These are phyloP conservation scores for Butyriboletus loyo DNA, from an alignment of 768 basidiomycete genomes.

Conservation along the genomic window DNA sequence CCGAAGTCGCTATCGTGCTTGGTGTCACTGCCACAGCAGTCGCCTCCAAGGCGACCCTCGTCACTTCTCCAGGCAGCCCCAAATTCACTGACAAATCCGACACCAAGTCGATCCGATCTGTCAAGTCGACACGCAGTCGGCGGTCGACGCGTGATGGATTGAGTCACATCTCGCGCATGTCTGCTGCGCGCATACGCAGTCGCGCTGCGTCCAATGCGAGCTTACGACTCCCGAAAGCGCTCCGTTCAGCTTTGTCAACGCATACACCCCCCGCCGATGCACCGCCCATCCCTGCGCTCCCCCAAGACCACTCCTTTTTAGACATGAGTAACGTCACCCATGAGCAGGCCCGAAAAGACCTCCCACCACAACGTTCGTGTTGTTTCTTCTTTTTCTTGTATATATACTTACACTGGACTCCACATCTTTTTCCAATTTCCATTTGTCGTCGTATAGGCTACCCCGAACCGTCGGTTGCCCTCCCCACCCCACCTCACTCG, in stretches of 20 bases:
- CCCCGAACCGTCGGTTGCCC: constrained; percentile 11
- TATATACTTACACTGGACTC: not conserved
- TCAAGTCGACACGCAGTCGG: constrained; percentile 25
- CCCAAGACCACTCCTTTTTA: constrained; percentile 31
- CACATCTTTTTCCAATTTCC: no score
- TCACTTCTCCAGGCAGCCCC: constrained; percentile 9
- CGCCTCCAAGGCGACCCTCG: constrained; percentile 35
- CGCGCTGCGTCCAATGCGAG: constrained; percentile 63
- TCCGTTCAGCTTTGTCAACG: constrained; percentile 32
- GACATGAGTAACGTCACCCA: constrained; percentile 33
- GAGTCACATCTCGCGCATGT: constrained; percentile 44
- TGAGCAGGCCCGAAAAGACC: constrained; percentile 27
- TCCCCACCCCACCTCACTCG: constrained; percentile 23
- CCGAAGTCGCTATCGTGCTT: constrained; percentile 32
- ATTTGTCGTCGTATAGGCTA: constrained; percentile 2
- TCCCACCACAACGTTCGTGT: constrained; percentile 17
- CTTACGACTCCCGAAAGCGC: constrained; percentile 52
- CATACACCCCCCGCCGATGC: constrained; percentile 31
- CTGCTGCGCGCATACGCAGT: constrained; percentile 65
- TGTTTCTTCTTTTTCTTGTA: not conserved
- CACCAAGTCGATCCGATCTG: constrained; percentile 23
- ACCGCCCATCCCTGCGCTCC: constrained; percentile 30
- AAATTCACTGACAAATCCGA: constrained; percentile 12
- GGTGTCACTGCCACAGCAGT: constrained; percentile 39
- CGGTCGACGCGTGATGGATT: constrained; percentile 24